Evolutionary conservation across 2,329 filamentous ascomycete genomes (phyloP), one percentile per base, ranked within the genome.

Genomic region (Colletotrichum cereale): DNA sequence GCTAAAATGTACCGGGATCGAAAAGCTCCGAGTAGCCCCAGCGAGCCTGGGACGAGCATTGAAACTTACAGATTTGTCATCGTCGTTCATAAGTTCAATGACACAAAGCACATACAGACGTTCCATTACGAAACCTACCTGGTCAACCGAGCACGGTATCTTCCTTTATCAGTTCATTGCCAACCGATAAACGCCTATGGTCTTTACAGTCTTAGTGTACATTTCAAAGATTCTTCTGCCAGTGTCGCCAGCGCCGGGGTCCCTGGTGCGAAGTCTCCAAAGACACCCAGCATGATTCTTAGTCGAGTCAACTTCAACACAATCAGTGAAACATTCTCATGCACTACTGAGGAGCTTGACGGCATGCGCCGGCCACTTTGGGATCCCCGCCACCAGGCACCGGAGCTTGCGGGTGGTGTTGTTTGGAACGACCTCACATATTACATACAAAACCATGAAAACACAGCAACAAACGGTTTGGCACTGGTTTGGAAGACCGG

Each of bases 361-460:
- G 55, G 67, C n/a, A 24, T 66, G 53, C 55, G 47, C 2, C 42
- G 16, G 18, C 47, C 26, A 1, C 12, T 60, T 5, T 58, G 44
- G 47, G 11, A 58, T 0, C 2, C 2, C 2, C 3, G 10, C 1
- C 1, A 14, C 10, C 2, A 0, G 11, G 5, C 0, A 2, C 18
- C n/a, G 5, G 58, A 24, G 7, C 34, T 16, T 5, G 5, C 6
- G 2, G 53, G 36, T 11, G 60, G 60, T 2, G 16, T 34, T 5
- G 4, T 21, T 26, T 78, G 73, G 65, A 79, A 78, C 66, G 75
- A 79, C 14, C 29, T 67, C 24, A 78, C 78, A 3, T 82, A 80
- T 65, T 55, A 74, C 1, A 64, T 78, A 0, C 76, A 78, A 21
- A 70, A 75, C 38, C 75, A 78, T 0, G 72, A 73, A 1, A 55